Evolutionary conservation across 352 stramenopile genomes (phyloP).

Genomic region (Phytophthora palmivora): DNA sequence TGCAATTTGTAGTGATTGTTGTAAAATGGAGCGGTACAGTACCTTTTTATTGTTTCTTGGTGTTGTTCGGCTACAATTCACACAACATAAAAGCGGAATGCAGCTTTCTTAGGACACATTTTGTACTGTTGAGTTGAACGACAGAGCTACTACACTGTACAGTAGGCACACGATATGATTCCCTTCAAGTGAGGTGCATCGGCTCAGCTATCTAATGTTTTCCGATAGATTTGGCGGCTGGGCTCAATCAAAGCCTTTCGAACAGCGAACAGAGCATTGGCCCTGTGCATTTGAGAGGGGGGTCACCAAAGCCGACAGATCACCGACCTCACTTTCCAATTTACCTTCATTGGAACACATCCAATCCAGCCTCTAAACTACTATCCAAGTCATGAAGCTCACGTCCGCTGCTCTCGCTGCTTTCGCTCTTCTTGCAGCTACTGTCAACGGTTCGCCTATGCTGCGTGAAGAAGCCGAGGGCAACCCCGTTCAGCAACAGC

Average conservation of each 20-base stretch:
- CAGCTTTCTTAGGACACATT: not conserved
- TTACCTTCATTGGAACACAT: conserved; percentile 12
- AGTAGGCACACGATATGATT: not conserved
- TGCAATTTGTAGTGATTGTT: too few species aligned
- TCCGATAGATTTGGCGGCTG: too few species aligned
- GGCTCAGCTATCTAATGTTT: conserved; percentile 4
- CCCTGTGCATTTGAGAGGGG: not conserved
- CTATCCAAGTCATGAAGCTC: conserved; percentile 31
- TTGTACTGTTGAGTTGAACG: not conserved
- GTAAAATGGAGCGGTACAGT: too few species aligned
- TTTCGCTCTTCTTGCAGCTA: conserved; percentile 17
- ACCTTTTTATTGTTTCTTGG: conserved; percentile 8
- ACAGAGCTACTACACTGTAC: too few species aligned
- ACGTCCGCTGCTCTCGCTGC: conserved; percentile 12
- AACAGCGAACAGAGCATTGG: too few species aligned
- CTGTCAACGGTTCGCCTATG: conserved; percentile 20
- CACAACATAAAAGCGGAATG: conserved; percentile 1
- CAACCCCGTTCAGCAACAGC: conserved; percentile 19
- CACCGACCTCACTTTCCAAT: conserved; percentile 11
- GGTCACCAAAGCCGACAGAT: not conserved
- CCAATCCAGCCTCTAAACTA: not conserved
- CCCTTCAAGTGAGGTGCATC: conserved; percentile 5
- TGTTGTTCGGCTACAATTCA: conserved; percentile 1
- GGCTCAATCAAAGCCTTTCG: too few species aligned
- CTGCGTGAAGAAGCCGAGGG: conserved; percentile 22